phyloP scores from a whole-genome alignment of 2,329 filamentous ascomycete genomes.

The Penicillium sp. region DNA sequence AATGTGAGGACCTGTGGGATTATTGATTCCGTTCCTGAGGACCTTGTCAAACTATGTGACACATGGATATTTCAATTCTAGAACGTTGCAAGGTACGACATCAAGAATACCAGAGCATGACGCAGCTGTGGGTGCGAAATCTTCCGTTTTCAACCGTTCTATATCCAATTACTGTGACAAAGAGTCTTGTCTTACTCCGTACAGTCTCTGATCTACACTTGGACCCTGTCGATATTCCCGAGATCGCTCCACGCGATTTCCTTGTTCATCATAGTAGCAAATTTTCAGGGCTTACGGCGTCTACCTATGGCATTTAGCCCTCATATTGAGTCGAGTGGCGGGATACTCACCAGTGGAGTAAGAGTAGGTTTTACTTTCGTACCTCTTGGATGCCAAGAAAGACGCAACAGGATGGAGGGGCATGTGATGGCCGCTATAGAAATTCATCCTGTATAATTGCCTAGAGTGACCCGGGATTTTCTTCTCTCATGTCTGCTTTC shows the following conservation, averaged over 20 bases:
- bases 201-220: not conserved
- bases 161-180: not conserved
- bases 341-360: conserved; percentile 5
- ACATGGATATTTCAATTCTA: not conserved
- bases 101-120: conserved; percentile 11
- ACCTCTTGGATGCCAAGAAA: conserved; percentile 15
- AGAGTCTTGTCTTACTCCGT: not conserved
- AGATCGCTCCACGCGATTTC: conserved; percentile 9
- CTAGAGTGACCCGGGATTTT: not conserved
- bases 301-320: not conserved
- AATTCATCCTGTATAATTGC: conserved; percentile 13
- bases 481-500: not conserved
- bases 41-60: conserved; percentile 4
- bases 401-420: conserved; percentile 10
- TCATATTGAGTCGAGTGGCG: not conserved
- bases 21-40: not conserved
- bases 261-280: not conserved
- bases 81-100: conserved; percentile 3
- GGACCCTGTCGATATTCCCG: not conserved
- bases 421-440: not conserved
- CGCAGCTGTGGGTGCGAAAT: not conserved
- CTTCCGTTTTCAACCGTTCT: conserved; percentile 15
- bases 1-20: not conserved
- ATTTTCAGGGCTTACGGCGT: conserved; percentile 11
- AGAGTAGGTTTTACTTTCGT: conserved; percentile 3